Evolutionary conservation across 352 stramenopile genomes (phyloP).

Genomic region (Phytophthora hibernalis): DNA sequence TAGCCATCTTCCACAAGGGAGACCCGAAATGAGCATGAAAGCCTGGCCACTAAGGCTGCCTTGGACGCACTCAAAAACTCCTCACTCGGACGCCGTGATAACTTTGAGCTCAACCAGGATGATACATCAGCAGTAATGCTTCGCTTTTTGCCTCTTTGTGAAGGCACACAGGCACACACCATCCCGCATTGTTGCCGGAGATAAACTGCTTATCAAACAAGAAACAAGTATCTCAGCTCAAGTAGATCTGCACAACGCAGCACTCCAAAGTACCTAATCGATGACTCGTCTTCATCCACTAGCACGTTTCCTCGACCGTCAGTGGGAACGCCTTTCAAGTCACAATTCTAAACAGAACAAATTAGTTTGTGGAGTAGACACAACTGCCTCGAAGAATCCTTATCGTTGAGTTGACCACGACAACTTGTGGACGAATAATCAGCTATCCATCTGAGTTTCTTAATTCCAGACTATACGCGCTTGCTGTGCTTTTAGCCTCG

Average conservation of each 20-base stretch:
- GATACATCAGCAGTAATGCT: conserved; percentile 57
- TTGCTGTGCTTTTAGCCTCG: conserved; percentile 28
- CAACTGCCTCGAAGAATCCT: neutral
- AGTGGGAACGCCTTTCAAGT: conserved; percentile 36
- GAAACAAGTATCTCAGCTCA: conserved; percentile 10
- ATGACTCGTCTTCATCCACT: conserved; percentile 14
- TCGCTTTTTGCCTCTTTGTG: conserved; percentile 54
- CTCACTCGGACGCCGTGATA: conserved; percentile 50
- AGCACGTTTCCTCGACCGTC: conserved; percentile 32
- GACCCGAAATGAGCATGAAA: conserved; percentile 61
- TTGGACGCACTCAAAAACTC: conserved; percentile 34
- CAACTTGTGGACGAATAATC: conserved; percentile 52
- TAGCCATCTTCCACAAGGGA: conserved; percentile 41
- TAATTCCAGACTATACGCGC: conserved; percentile 48
- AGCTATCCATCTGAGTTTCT: conserved; percentile 40
- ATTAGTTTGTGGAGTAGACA: conserved; percentile 13
- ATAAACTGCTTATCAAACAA: conserved; percentile 36
- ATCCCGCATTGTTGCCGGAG: conserved; percentile 35
- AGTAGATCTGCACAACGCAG: neutral
- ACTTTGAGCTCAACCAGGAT: conserved; percentile 61
- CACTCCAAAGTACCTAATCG: conserved; percentile 21
- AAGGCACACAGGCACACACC: conserved; percentile 57
- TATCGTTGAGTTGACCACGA: conserved; percentile 74
- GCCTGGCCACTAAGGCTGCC: conserved; percentile 39
- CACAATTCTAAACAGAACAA: conserved; percentile 24